These are phyloP conservation scores for Zostera marina DNA, from an alignment of 116 monocot genomes.

Conservation along the genomic window DNA sequence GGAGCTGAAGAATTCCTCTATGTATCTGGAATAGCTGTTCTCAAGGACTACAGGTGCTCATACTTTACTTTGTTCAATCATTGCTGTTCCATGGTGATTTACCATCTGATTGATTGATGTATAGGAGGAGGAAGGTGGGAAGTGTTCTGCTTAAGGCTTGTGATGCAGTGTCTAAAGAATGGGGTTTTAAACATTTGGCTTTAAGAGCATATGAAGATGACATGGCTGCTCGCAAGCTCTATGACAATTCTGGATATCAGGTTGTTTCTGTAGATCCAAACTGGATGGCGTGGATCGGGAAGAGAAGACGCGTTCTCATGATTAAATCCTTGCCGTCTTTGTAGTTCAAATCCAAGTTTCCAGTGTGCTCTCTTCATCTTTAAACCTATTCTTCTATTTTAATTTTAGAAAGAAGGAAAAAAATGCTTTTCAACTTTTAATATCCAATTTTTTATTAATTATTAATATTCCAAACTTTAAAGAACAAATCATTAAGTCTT, in stretches of 20 bases:
- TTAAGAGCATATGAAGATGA: constrained; percentile 77
- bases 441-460: too few species aligned
- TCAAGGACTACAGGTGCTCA: constrained; percentile 40
- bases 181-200: constrained; percentile 42
- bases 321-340: constrained; percentile 45
- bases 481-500: too few species aligned
- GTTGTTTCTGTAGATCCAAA: constrained; percentile 42
- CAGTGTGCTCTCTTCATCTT: too few species aligned
- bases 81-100: too few species aligned
- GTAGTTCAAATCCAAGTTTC: too few species aligned
- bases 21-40: constrained; percentile 80
- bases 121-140: constrained; percentile 61
- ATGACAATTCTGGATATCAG: constrained; percentile 47
- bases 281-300: constrained; percentile 51
- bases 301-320: constrained; percentile 56
- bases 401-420: too few species aligned
- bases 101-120: background rate
- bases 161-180: constrained; percentile 33
- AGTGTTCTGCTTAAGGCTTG: constrained; percentile 71
- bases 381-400: too few species aligned
- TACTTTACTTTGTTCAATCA: background rate
- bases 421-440: too few species aligned
- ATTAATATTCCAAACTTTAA: too few species aligned
- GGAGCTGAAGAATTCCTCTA: constrained; percentile 59
- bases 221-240: constrained; percentile 35